Evolutionary conservation across 805 yeast genomes (phyloP).

Genomic region (Ogataea nitratoaversa): DNA sequence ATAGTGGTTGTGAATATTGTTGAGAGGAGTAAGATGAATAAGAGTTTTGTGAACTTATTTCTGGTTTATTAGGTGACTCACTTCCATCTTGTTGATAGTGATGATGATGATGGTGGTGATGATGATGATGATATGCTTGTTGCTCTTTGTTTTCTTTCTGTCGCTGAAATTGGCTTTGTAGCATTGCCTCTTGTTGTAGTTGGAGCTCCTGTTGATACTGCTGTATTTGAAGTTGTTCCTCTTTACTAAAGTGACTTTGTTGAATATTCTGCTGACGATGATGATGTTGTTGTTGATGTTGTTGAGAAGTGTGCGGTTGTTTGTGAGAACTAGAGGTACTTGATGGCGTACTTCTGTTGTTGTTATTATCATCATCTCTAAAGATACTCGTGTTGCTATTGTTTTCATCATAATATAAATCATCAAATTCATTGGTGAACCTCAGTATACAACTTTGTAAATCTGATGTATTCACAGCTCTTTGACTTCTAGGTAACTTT

Average conservation of each 20-base stretch:
- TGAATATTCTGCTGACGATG: background rate
- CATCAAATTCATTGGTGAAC: constrained; percentile 40
- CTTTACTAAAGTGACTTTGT: background rate
- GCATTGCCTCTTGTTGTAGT: background rate
- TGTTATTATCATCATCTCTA: constrained; percentile 17
- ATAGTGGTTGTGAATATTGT: background rate
- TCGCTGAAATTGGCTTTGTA: background rate
- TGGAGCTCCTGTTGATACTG: background rate
- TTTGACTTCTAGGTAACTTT: constrained; percentile 19
- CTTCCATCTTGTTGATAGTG: background rate
- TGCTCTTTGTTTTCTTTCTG: constrained; percentile 1
- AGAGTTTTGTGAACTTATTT: background rate
- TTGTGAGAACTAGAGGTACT: constrained; percentile 2
- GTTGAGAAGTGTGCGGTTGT: no score
- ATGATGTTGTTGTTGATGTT: background rate
- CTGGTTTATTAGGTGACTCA: background rate
- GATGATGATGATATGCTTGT: background rate
- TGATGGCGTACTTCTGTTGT: constrained; percentile 1
- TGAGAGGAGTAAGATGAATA: background rate
- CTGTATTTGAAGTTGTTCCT: background rate
- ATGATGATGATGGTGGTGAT: background rate
- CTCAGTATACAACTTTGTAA: constrained; percentile 37
- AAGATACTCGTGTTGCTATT: constrained; percentile 26
- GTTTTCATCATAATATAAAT: constrained; percentile 25
- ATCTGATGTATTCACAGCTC: constrained; percentile 35